A percentile compares a stretch with the other conserved stretches of the same genome.
Evolutionary conservation across 2,329 filamentous ascomycete genomes (phyloP).

Genomic region (Cladosporium phlei): DNA sequence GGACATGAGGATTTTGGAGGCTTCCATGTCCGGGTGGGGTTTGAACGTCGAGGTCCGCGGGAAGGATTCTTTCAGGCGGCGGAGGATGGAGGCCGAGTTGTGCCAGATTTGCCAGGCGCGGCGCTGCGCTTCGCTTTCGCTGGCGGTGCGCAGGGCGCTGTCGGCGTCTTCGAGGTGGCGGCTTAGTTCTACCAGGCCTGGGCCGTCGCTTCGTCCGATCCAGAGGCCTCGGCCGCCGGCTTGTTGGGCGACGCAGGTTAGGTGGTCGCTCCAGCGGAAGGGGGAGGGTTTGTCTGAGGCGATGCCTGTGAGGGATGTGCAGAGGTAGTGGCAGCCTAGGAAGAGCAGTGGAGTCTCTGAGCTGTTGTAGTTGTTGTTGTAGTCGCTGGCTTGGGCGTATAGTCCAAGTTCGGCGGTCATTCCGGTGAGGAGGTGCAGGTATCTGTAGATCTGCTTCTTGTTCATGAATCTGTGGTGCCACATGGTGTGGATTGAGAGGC

Average conservation of each 20-base stretch:
- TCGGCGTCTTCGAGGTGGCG: constrained; percentile 19
- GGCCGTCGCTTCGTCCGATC: neutral
- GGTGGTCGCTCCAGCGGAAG: constrained; percentile 20
- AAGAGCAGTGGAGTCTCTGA: constrained; percentile 18
- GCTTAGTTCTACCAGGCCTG: constrained; percentile 13
- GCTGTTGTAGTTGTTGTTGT: constrained; percentile 17
- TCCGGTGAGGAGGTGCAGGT: constrained; percentile 23
- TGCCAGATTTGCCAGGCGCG: constrained; percentile 8
- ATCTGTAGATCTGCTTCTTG: constrained; percentile 21
- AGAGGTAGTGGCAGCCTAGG: constrained; percentile 27
- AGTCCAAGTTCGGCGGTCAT: constrained; percentile 27
- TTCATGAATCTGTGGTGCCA: constrained; percentile 26
- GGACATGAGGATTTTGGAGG: constrained; percentile 17
- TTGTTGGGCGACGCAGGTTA: neutral
- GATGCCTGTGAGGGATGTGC: constrained; percentile 19
- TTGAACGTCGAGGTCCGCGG: neutral
- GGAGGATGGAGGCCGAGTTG: constrained; percentile 4
- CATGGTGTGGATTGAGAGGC: constrained; percentile 22
- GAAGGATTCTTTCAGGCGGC: constrained; percentile 1
- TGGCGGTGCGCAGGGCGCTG: constrained; percentile 20
- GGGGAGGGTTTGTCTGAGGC: constrained; percentile 25
- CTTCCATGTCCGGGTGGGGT: constrained; percentile 18
- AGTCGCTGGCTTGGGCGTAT: too few relatives aligned
- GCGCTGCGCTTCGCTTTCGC: neutral
- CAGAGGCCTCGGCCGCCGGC: constrained; percentile 1